Evolutionary conservation across 2,329 filamentous ascomycete species (phyloP).

Genomic region (Diatrype stigma): DNA sequence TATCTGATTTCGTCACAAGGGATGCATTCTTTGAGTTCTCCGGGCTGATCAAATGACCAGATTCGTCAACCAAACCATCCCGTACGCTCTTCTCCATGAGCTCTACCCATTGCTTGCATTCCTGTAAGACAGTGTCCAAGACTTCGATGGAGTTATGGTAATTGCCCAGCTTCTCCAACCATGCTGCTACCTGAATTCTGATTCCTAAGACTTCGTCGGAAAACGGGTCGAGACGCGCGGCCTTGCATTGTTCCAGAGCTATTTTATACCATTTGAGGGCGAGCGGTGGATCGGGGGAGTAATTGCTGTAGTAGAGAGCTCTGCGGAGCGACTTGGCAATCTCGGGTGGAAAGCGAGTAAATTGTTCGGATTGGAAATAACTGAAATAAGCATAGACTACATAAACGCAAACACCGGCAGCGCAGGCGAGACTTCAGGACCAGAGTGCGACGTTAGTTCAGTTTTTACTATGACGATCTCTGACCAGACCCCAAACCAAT

Average conservation of each 20-base stretch:
- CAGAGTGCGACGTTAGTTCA: constrained; percentile 20
- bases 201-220: constrained; percentile 89
- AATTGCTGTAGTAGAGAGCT: constrained; percentile 83
- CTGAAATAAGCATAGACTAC: constrained; percentile 44
- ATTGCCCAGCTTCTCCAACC: constrained; percentile 74
- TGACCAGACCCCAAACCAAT: no score
- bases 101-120: constrained; percentile 61
- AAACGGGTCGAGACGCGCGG: constrained; percentile 78
- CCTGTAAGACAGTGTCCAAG: constrained; percentile 68
- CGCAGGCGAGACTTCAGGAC: constrained; percentile 29
- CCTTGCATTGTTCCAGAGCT: constrained; percentile 69
- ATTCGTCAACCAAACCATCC: constrained; percentile 42
- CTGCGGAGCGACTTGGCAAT: constrained; percentile 75
- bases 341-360: constrained; percentile 60
- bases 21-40: constrained; percentile 5
- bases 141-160: constrained; percentile 69
- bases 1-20: neutral
- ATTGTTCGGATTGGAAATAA: constrained; percentile 52
- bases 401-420: constrained; percentile 32
- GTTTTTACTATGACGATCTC: constrained; percentile 1
- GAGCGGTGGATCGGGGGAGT: constrained; percentile 66
- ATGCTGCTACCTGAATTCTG: constrained; percentile 72
- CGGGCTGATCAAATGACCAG: constrained; percentile 28
- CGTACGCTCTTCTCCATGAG: constrained; percentile 46
- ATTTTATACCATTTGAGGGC: constrained; percentile 81